Evolutionary conservation across 2,329 filamentous ascomycete species (phyloP), one percentile per base, ranked within the genome.

Genomic region (Diplodia sapinea): DNA sequence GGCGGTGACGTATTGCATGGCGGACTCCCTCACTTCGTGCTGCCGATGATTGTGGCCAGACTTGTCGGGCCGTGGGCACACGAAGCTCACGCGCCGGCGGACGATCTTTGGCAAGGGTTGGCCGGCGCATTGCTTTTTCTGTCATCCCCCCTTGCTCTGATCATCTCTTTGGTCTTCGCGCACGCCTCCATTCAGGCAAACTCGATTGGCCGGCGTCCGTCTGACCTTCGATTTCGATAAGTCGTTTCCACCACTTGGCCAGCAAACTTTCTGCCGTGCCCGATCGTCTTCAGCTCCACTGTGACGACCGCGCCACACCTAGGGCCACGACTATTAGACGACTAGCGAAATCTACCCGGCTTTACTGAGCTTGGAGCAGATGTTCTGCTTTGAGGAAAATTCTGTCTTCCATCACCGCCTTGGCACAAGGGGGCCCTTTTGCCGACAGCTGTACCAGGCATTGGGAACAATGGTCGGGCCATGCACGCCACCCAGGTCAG

Each of bases 101-200:
- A 49, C 59, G 59, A 63, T 63, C 59, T 47, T 33, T 31, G 43
- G 33, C 57, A 62, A 33, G 57, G 57, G 43, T 49, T 23, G 5
- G 31, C n/a, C 59, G 43, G 47, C 59, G 26, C 17, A 50, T 51
- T 63, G 43, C 59, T 63, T 63, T 63, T 63, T 51, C 43, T 51
- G 59, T 33, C 31, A 12, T 9, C 17, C 43, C 23, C 59, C 59
- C 59, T 63, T 40, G 59, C 59, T 63, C 59, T n/a, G 43, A 63
- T 63, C 59, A 51, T 13, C 59, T 63, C 47, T 63, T 63, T 26
- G 9, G 59, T 12, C 47, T 47, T 23, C 59, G 31, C 50, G 47
- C 59, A 51, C 40, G 59, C 15, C 29, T 31, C n/a, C 20, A 9
- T 29, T 38, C 50, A 52, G 59, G n/a, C 43, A 43, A 63, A 33